Evolutionary conservation across 2,329 filamentous ascomycete species (phyloP).

Genomic region (Emmonsia crescens): DNA sequence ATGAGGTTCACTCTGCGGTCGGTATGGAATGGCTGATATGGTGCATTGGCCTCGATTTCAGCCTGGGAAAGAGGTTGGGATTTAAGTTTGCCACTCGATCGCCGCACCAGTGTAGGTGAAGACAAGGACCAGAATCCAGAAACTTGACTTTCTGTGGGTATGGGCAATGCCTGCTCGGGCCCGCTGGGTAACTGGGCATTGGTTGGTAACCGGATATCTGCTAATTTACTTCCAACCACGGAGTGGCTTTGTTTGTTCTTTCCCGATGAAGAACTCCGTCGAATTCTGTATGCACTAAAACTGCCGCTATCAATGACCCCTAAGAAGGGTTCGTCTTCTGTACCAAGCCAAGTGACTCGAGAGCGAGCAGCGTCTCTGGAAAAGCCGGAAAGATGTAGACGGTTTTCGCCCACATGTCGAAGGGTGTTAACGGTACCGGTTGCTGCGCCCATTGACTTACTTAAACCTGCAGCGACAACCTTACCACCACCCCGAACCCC

Average conservation of each 20-base stretch:
- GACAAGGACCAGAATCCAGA: slow-evolving; percentile 34
- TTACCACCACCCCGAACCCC: slow-evolving; percentile 37
- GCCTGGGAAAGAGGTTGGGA: slow-evolving; percentile 57
- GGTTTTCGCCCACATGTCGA: slow-evolving; percentile 39
- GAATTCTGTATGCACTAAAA: slow-evolving; percentile 36
- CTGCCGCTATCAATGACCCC: slow-evolving; percentile 36
- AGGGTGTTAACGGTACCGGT: slow-evolving; percentile 38
- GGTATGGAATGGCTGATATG: slow-evolving; percentile 92
- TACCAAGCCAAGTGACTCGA: slow-evolving; percentile 37
- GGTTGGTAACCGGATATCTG: slow-evolving; percentile 56
- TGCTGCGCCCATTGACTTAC: slow-evolving; percentile 40
- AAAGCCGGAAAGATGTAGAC: slow-evolving; percentile 35
- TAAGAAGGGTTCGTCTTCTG: slow-evolving; percentile 31
- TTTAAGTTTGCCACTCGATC: slow-evolving; percentile 21
- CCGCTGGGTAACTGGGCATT: slow-evolving; percentile 51
- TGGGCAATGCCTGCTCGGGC: slow-evolving; percentile 41
- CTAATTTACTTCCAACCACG: slow-evolving; percentile 47
- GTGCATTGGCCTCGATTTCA: slow-evolving; percentile 90
- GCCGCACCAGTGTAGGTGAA: slow-evolving; percentile 26
- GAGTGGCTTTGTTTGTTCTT: slow-evolving; percentile 45
- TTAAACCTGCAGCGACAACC: slow-evolving; percentile 39
- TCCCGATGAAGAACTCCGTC: slow-evolving; percentile 37
- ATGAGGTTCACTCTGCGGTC: slow-evolving; percentile 73
- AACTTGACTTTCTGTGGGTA: slow-evolving; percentile 37
- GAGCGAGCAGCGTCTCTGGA: slow-evolving; percentile 29